Base-by-base conservation (phyloP, 1,284 basidiomycete genomes). In the Filobasidium uniguttulatum region DNA sequence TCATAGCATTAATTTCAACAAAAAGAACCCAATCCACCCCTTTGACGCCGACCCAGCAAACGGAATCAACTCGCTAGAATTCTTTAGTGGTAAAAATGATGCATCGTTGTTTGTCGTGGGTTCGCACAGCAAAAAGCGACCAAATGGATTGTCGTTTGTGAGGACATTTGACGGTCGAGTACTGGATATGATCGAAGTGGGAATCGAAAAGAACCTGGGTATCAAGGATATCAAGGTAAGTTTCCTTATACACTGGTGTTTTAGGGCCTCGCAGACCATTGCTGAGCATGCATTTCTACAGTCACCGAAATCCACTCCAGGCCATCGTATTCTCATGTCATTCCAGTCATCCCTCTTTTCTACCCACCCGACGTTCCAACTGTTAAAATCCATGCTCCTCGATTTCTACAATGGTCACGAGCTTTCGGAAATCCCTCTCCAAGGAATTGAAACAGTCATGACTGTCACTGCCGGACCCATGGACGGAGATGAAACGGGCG, bases 331-430 rank as follows among this genome's bases (percentile, higher is more conserved):
- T 45, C 71, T 97, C 58, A 83, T 98, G 73, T 89, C 94, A 65
- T 99, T 99, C 66, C 87, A 87, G 26, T 93, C 86, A 2, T 85
- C 88, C 56, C 75, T 93, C 14, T 96, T 93, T 68, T 87, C 91
- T 60, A 81, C 84, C 0, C 87, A 93, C 67, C 87, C 89, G 3
- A 81, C 85, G 3, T 89, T 83, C 67, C 73, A 81, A n/a, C 87
- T 90, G 62, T 77, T 97, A 62, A 97, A 96, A 73, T 91, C 85
- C 1, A 75, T 93, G 62, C 75, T 98, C 5, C 77, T 97, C 61
- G 82, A 84, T 64, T 75, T 79, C 54, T 84, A 96, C 67, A 88
- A 90, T 72, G 87, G 81, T 35, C 83, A 94, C 71, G 78, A 77
- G 48, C 78, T 91, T 57, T 81, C 86, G 50, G 80, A 80, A 44